Evolutionary conservation across 768 basidiomycete species (phyloP).

Genomic region (Xerocomellus amylosporus): DNA sequence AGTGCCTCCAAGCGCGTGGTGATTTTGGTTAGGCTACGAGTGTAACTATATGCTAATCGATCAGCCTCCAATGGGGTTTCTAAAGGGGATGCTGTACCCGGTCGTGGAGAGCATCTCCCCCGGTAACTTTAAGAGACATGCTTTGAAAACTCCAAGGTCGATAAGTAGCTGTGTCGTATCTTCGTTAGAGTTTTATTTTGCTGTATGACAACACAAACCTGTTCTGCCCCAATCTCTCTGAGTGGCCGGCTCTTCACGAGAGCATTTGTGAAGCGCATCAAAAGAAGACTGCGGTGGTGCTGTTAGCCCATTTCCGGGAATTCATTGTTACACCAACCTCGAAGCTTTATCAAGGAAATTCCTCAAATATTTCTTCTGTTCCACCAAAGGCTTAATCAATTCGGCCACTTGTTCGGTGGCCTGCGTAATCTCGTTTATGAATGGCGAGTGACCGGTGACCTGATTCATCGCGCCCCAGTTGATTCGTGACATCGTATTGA

Average conservation of each 20-base stretch:
- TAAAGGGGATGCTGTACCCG: slow-evolving; percentile 39
- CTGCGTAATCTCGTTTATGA: slow-evolving; percentile 72
- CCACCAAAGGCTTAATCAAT: slow-evolving; percentile 72
- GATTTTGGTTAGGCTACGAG: slow-evolving; percentile 75
- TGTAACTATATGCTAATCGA: slow-evolving; percentile 54
- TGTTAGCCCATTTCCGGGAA: not conserved
- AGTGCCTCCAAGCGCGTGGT: slow-evolving; percentile 84
- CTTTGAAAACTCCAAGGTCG: slow-evolving; percentile 85
- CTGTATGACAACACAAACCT: slow-evolving; percentile 45
- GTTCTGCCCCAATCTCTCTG: slow-evolving; percentile 92
- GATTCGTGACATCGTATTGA: slow-evolving; percentile 70
- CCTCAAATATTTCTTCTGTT: slow-evolving; percentile 91
- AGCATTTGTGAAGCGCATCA: slow-evolving; percentile 85
- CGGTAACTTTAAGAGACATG: slow-evolving; percentile 78
- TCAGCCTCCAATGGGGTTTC: slow-evolving; percentile 8
- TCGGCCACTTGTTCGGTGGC: slow-evolving; percentile 76
- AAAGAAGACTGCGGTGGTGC: slow-evolving; percentile 55
- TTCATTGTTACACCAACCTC: slow-evolving; percentile 49
- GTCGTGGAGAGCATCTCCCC: slow-evolving; percentile 60
- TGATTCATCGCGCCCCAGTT: slow-evolving; percentile 78
- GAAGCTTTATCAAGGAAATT: slow-evolving; percentile 94
- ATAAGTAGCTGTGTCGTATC: slow-evolving; percentile 63
- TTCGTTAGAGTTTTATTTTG: slow-evolving; percentile 3
- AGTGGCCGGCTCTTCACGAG: slow-evolving; percentile 89
- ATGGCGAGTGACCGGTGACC: slow-evolving; percentile 84